Evolutionary conservation across 352 stramenopile genomes (phyloP).

Genomic region (Phytopythium aichiense): DNA sequence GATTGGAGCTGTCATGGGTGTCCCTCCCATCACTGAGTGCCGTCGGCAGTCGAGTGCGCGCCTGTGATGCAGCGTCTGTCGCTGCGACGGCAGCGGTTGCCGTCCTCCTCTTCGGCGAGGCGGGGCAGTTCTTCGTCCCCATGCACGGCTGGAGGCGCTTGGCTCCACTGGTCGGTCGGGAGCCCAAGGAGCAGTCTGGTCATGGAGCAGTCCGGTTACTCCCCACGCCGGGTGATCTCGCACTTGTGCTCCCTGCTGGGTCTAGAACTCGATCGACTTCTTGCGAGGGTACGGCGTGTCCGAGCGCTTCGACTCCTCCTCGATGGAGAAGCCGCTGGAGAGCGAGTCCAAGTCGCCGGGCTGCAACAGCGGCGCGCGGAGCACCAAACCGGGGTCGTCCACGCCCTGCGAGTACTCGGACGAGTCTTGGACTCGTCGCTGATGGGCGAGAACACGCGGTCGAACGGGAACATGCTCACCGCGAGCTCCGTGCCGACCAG

Average conservation of each 20-base stretch:
- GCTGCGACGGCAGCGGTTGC: too few relatives aligned
- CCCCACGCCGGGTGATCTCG: too few relatives aligned
- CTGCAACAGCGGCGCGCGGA: constrained; percentile 1
- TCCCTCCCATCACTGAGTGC: too few relatives aligned
- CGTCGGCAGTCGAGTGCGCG: too few relatives aligned
- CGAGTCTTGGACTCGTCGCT: constrained; percentile 19
- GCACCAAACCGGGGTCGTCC: constrained; percentile 10
- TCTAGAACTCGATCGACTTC: constrained; percentile 47
- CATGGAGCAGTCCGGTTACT: too few relatives aligned
- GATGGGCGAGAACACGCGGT: constrained; percentile 36
- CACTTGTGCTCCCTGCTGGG: background rate
- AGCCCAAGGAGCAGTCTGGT: too few relatives aligned
- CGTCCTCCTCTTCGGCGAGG: too few relatives aligned
- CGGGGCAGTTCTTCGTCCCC: background rate
- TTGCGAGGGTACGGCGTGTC: constrained; percentile 27
- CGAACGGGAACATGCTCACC: constrained; percentile 15
- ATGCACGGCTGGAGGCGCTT: background rate
- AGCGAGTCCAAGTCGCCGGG: constrained; percentile 28
- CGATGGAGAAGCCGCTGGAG: constrained; percentile 30
- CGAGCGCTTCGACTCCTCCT: constrained; percentile 11
- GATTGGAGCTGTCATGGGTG: background rate
- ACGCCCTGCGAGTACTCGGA: constrained; percentile 31
- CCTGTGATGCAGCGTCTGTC: too few relatives aligned
- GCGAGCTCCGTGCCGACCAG: constrained; percentile 42
- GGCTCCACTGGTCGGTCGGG: background rate